phyloP scores from a whole-genome alignment of 2,329 filamentous ascomycete species.

The Paracorniculantispora psalliotae region DNA sequence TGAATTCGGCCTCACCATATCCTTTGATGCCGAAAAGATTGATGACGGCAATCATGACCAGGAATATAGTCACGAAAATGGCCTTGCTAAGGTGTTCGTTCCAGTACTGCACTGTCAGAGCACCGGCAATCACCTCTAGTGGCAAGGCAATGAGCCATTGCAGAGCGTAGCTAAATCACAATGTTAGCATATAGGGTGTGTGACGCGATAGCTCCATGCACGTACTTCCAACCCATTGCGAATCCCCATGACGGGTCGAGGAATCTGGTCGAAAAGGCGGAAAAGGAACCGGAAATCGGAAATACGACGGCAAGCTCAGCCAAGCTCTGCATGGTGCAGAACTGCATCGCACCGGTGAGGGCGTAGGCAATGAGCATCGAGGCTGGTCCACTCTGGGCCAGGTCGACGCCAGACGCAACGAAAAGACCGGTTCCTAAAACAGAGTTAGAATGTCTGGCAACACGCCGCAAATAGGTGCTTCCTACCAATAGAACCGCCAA shows the following conservation, averaged over 20 bases:
- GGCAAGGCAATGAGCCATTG: constrained; percentile 45
- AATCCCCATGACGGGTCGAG: constrained; percentile 55
- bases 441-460: not conserved
- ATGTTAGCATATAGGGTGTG: not conserved
- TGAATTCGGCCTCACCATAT: constrained; percentile 49
- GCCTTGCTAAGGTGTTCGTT: constrained; percentile 36
- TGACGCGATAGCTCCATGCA: constrained; percentile 14
- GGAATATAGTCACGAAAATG: constrained; percentile 49
- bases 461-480: not conserved
- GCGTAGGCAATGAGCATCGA: constrained; percentile 11
- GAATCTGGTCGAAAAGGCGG: constrained; percentile 53
- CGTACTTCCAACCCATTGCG: constrained; percentile 47
- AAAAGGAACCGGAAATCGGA: constrained; percentile 56
- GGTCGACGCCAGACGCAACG: constrained; percentile 10
- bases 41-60: constrained; percentile 40
- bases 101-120: constrained; percentile 49
- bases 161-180: constrained; percentile 21
- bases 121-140: constrained; percentile 44
- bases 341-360: constrained; percentile 10
- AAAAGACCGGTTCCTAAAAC: constrained; percentile 4
- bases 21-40: constrained; percentile 48
- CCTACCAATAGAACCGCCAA: constrained; percentile 12
- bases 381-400: constrained; percentile 11
- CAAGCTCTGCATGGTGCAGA: constrained; percentile 26
- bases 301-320: constrained; percentile 55